Conservation (phyloP, 345 rosid genomes). For the Rubroshorea leprosula region DNA sequence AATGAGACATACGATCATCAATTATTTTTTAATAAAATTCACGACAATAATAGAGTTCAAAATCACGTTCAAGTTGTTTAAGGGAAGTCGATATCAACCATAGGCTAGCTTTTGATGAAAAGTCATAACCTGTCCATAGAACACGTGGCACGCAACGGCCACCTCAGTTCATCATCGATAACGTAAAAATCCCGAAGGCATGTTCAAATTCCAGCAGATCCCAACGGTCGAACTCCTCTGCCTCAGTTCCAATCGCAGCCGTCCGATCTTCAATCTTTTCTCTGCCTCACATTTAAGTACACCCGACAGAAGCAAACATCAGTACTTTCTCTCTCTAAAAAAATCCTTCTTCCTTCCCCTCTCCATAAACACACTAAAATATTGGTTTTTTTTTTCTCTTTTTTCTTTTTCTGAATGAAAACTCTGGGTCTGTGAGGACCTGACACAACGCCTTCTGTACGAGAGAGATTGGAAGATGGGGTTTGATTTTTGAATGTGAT, state of each 20-base stretch:
- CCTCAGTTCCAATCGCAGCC: constrained; percentile 23
- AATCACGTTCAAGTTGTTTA: no score
- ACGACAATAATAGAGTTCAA: no score
- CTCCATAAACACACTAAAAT: constrained; percentile 3
- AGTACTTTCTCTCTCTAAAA: constrained; percentile 12
- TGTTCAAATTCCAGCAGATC: constrained; percentile 35
- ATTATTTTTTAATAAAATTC: no score
- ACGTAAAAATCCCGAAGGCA: constrained; percentile 12
- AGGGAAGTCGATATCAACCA: not conserved
- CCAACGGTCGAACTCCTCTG: constrained; percentile 40
- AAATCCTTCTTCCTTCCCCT: not conserved
- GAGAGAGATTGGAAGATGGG: constrained; percentile 19
- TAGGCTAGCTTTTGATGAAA: not conserved
- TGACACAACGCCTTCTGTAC: constrained; percentile 38
- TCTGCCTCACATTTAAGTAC: constrained; percentile 20
- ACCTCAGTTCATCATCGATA: constrained; percentile 26
- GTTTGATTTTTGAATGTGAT: constrained; percentile 43
- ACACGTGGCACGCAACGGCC: constrained; percentile 31
- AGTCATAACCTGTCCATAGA: not conserved
- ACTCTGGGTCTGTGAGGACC: constrained; percentile 10
- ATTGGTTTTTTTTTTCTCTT: no score
- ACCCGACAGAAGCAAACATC: not conserved
- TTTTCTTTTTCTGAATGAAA: no score
- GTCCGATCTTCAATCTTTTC: constrained; percentile 27
- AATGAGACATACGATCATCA: no score